A percentile compares a stretch with the other conserved stretches of the same genome.
These are phyloP conservation scores for Corymbia maculata DNA, from an alignment of 345 rosid species.

Conservation along the genomic window DNA sequence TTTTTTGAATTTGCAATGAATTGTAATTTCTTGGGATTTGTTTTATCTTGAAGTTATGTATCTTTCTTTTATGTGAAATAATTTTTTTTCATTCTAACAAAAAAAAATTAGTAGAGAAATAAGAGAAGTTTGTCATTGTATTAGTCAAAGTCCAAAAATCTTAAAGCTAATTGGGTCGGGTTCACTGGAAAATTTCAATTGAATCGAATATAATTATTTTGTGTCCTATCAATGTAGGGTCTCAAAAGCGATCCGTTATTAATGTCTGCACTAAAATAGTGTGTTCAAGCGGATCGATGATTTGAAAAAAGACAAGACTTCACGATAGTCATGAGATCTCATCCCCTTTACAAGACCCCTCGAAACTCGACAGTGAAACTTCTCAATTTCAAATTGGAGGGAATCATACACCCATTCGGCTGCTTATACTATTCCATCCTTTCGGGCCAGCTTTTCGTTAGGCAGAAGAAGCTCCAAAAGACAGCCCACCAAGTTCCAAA, in stretches of 20 bases:
- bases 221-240: not conserved
- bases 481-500: not conserved
- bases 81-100: too few species aligned
- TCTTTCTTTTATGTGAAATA: too few species aligned
- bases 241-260: not conserved
- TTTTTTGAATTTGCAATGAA: too few species aligned
- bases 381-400: not conserved
- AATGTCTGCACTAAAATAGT: not conserved
- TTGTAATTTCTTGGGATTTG: too few species aligned
- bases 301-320: not conserved
- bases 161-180: accelerated
- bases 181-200: not conserved
- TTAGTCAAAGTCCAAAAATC: not conserved
- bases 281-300: not conserved
- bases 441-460: not conserved
- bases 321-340: not conserved
- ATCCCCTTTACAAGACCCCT: not conserved
- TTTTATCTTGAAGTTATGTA: too few species aligned
- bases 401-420: not conserved
- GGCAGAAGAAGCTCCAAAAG: not conserved
- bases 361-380: not conserved
- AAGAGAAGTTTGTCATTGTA: not conserved
- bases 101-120: not conserved
- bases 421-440: not conserved
- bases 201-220: not conserved